Evolutionary conservation across 139 green algal genomes (phyloP), one percentile per base, ranked within the genome.

Genomic region (Eudorina sp.): DNA sequence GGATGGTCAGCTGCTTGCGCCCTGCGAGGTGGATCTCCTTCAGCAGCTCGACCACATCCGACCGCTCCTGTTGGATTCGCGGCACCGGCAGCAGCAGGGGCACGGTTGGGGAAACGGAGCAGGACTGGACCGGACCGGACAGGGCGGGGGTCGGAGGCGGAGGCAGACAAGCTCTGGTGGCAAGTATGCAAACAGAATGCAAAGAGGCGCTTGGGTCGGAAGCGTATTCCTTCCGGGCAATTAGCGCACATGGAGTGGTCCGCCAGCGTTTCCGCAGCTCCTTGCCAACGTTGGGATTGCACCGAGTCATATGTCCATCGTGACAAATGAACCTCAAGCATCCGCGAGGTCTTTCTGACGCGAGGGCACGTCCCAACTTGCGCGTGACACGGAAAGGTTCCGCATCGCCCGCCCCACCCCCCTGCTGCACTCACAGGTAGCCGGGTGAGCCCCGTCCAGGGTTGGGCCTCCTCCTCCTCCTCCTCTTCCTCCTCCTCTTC

Each of bases 1-100:
- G 76, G 8, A 95, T 31, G 2, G 91, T 95, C 13, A 95, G 87
- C 88, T 93, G 89, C 85, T 90, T 92, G 36, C 85, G 58, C 9
- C 89, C 89, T 14, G 81, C 84, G 0, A 48, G 84, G 25, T 58
- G 58, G n/a, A 93, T 21, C 58, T 93, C 90, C 3, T 77, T 46
- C 0, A 95, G 68, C 1, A 91, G 36, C 25, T 88, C 75, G 0
- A 92, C 23, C 0, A 95, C 18, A 3, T 91, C 90, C 1, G 69
- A 53, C 0, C 45, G 53, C 81, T 94, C 92, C 90, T 94, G 85
- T 43, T n/a, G n/a, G n/a, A n/a, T n/a, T n/a, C n/a, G n/a, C n/a
- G n/a, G n/a, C n/a, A n/a, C n/a, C n/a, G n/a, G n/a, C n/a, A 25
- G 4, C 70, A 5, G 5, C 11, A 41, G 62, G 64, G 25, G 27